Percentiles rank a stretch among this genome's conserved stretches.
phyloP scores from a whole-genome alignment of 768 basidiomycete genomes.

The Zangia roseola region DNA sequence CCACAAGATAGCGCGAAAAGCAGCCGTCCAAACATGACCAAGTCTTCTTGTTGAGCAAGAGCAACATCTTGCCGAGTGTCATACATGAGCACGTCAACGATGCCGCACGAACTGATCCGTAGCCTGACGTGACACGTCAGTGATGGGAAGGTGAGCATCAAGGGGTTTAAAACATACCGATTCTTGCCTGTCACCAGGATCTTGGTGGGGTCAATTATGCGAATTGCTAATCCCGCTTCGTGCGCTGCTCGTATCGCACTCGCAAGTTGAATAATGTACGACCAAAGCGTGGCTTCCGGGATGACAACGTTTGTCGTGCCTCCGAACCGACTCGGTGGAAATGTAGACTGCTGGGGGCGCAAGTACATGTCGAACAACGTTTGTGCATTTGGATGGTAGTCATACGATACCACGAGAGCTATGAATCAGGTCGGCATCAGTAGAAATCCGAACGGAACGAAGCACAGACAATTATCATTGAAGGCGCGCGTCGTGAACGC shows the following conservation, averaged over 20 bases:
- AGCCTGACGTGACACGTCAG: constrained; percentile 45
- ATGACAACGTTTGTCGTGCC: constrained; percentile 37
- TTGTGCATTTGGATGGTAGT: constrained; percentile 80
- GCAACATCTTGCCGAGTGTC: constrained; percentile 62
- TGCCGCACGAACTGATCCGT: constrained; percentile 82
- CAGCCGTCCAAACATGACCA: constrained; percentile 82
- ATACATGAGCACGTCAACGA: constrained; percentile 82
- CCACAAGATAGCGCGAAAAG: constrained; percentile 77
- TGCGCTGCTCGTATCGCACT: constrained; percentile 87
- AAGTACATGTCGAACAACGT: constrained; percentile 82
- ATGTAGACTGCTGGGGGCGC: constrained; percentile 47
- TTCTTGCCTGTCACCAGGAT: constrained; percentile 88
- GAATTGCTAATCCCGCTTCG: constrained; percentile 72
- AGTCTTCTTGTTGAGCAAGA: constrained; percentile 81
- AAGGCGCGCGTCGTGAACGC: constrained; percentile 96
- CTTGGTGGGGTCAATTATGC: constrained; percentile 84
- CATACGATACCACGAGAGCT: constrained; percentile 92
- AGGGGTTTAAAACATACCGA: constrained; percentile 44
- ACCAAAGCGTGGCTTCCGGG: constrained; percentile 86
- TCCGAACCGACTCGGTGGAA: constrained; percentile 36
- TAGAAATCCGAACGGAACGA: constrained; percentile 3
- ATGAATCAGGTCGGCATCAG: constrained; percentile 4
- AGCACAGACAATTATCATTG: constrained; percentile 77
- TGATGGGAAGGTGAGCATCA: not conserved
- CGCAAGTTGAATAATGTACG: constrained; percentile 87